Conservation (phyloP, 495 filamentous ascomycete genomes). For the Talaromyces wortmannii region DNA sequence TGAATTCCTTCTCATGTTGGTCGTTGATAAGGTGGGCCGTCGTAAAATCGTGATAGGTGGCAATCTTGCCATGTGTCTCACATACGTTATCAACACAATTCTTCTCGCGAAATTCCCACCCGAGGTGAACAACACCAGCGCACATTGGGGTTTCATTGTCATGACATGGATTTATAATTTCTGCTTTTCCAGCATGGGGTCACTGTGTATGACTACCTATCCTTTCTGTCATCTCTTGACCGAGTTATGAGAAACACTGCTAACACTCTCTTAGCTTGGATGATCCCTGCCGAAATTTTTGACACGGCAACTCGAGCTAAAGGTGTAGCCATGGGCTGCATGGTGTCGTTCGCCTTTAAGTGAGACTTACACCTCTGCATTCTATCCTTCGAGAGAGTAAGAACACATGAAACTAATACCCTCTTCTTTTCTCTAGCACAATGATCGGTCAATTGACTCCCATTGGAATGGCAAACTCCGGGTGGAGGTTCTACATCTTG, state of each 20-base stretch:
- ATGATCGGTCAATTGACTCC: constrained; percentile 55
- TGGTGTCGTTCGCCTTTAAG: constrained; percentile 56
- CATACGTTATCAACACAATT: constrained; percentile 21
- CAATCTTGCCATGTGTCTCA: constrained; percentile 47
- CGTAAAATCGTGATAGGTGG: constrained; percentile 47
- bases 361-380: not conserved
- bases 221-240: not conserved
- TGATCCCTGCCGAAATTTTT: constrained; percentile 57
- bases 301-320: constrained; percentile 53
- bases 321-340: constrained; percentile 52
- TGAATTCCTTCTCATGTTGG: constrained; percentile 45
- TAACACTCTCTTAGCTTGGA: constrained; percentile 42
- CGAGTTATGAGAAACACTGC: constrained; percentile 4
- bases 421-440: constrained; percentile 18
- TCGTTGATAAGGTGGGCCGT: constrained; percentile 49
- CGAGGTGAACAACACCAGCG: constrained; percentile 34
- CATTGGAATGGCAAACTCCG: constrained; percentile 36
- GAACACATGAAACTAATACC: not conserved
- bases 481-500: constrained; percentile 42
- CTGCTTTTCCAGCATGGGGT: constrained; percentile 35
- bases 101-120: constrained; percentile 41
- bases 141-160: constrained; percentile 54
- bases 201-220: not conserved
- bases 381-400: too few relatives aligned
- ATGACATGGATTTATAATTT: constrained; percentile 54